Percentiles rank a stretch among this genome's conserved stretches.
phyloP scores from a whole-genome alignment of 2,329 filamentous ascomycete genomes.

The Trichoderma aggressivum region DNA sequence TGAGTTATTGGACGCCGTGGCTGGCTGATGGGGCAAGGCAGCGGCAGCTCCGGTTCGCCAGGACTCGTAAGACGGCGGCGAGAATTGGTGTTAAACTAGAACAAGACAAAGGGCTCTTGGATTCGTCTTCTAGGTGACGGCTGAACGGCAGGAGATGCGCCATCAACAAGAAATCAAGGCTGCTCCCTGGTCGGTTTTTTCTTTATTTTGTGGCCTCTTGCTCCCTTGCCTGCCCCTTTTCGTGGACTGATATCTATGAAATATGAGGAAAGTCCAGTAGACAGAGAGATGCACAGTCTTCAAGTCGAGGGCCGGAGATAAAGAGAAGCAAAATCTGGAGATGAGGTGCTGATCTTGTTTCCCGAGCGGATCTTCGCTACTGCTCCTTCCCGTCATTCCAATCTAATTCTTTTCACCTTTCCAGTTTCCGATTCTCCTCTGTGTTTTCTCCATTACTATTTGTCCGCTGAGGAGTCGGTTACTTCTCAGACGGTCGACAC shows the following conservation, averaged over 20 bases:
- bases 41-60: conserved; percentile 9
- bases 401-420: not conserved
- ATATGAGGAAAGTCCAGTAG: not conserved
- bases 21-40: not conserved
- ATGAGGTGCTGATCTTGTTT: not conserved
- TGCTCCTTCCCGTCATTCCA: not conserved
- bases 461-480: not conserved
- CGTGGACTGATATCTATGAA: not conserved
- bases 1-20: conserved; percentile 11
- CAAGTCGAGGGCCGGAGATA: not conserved
- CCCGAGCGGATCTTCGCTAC: not conserved
- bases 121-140: not conserved
- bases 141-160: conserved; percentile 1
- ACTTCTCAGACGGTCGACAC: not conserved
- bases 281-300: not conserved
- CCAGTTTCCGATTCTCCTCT: not conserved
- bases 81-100: not conserved
- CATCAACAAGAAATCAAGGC: not conserved
- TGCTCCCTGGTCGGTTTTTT: not conserved
- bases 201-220: not conserved
- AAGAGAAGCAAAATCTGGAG: not conserved
- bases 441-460: not conserved
- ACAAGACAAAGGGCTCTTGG: not conserved
- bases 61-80: not conserved
- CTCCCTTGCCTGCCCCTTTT: not conserved